Conservation (phyloP, 225 moss, liverwort and hornwort genomes). For the Anthoceros angustus region DNA sequence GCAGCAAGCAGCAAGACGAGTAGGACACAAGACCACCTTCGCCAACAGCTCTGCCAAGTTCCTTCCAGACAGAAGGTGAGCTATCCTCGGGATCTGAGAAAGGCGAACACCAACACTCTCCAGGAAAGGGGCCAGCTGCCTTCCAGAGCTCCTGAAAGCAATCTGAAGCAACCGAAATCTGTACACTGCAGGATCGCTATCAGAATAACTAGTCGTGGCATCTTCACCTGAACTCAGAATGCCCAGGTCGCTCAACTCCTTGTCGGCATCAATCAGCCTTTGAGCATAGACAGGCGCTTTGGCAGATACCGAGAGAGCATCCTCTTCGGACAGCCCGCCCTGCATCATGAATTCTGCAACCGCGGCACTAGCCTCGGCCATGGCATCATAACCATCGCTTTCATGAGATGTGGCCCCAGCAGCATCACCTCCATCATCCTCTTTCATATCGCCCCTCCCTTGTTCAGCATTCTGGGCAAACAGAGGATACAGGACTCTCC, state of each 20-base stretch:
- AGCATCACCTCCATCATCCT: too few relatives aligned
- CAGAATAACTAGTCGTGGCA: background rate
- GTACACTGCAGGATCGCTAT: constrained; percentile 9
- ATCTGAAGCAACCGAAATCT: constrained; percentile 19
- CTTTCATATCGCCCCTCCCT: too few relatives aligned
- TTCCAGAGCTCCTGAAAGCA: constrained; percentile 20
- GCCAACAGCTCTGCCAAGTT: constrained; percentile 49
- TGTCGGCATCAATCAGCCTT: constrained; percentile 22
- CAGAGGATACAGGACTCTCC: too few relatives aligned
- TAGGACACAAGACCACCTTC: constrained; percentile 37
- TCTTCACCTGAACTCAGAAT: constrained; percentile 20
- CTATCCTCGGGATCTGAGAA: constrained; percentile 37
- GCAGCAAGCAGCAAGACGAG: background rate
- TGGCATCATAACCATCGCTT: background rate
- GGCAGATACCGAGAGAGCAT: constrained; percentile 33
- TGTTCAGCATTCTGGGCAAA: too few relatives aligned
- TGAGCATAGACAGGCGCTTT: constrained; percentile 43
- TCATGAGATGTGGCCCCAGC: background rate
- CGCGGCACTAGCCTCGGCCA: constrained; percentile 28
- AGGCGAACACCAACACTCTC: constrained; percentile 67
- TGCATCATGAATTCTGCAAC: constrained; percentile 36
- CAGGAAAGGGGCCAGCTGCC: constrained; percentile 44
- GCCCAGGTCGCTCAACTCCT: constrained; percentile 22
- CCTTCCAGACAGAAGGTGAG: constrained; percentile 39
- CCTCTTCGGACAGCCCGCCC: constrained; percentile 39